These are phyloP conservation scores for Pseudovirgaria hyperparasitica DNA, from an alignment of 2,329 filamentous ascomycete species.

Conservation along the genomic window DNA sequence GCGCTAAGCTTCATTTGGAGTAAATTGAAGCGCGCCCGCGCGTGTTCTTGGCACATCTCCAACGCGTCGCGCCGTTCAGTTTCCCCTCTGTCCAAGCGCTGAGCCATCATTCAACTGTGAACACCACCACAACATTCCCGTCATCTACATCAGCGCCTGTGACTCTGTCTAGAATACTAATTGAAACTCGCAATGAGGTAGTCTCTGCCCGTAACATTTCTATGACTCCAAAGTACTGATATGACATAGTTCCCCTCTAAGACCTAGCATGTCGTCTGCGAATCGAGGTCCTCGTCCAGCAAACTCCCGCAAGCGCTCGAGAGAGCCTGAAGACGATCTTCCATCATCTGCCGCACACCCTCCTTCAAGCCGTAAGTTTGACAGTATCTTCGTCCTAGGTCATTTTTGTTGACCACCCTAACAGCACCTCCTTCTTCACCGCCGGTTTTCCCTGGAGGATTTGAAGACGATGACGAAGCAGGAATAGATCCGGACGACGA, in stretches of 20 bases:
- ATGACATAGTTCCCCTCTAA: conserved; percentile 60
- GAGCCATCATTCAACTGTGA: neutral
- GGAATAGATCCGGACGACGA: conserved; percentile 59
- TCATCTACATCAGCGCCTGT: conserved; percentile 13
- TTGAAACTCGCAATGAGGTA: neutral
- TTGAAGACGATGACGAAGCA: conserved; percentile 60
- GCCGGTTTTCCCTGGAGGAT: conserved; percentile 52
- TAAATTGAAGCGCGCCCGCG: conserved; percentile 6
- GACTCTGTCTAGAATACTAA: too few species aligned
- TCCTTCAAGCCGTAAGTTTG: conserved; percentile 48
- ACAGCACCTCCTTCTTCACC: conserved; percentile 46
- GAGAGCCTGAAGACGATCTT: conserved; percentile 51
- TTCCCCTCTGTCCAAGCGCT: conserved; percentile 1
- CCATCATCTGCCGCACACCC: conserved; percentile 44
- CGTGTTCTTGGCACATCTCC: conserved; percentile 4
- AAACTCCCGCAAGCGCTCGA: conserved; percentile 48
- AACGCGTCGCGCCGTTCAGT: conserved; percentile 3
- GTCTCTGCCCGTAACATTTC: neutral
- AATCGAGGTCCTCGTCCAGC: conserved; percentile 54
- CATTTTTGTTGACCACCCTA: conserved; percentile 10
- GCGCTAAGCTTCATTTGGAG: conserved; percentile 1
- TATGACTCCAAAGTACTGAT: conserved; percentile 5
- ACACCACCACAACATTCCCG: conserved; percentile 3
- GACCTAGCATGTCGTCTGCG: conserved; percentile 67
- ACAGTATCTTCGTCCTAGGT: neutral